phyloP scores from a whole-genome alignment of 2,329 filamentous ascomycete species.

The Diaporthe longicolla region DNA sequence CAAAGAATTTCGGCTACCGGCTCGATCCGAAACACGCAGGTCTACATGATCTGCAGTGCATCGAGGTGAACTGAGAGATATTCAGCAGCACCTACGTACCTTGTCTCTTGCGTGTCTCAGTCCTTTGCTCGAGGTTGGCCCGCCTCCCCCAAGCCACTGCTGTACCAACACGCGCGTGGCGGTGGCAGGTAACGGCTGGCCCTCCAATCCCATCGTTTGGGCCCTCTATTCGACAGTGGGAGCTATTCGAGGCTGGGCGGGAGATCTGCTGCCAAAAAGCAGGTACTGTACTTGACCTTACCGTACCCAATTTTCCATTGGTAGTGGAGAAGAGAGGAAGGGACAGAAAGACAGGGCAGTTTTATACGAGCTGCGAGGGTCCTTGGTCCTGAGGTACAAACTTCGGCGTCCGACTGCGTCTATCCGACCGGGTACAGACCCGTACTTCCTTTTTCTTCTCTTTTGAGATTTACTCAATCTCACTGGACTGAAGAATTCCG shows the following conservation, averaged over 20 bases:
- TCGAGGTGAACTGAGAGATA: neutral
- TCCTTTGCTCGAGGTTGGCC: constrained; percentile 23
- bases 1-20: constrained; percentile 12
- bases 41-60: constrained; percentile 24
- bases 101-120: constrained; percentile 25
- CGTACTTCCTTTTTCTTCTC: constrained; percentile 21
- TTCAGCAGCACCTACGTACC: neutral
- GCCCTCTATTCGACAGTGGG: neutral
- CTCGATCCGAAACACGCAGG: constrained; percentile 30
- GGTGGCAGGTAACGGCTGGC: constrained; percentile 27
- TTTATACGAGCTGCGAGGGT: constrained; percentile 18
- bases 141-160: neutral
- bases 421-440: neutral
- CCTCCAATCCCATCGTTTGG: constrained; percentile 1
- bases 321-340: neutral
- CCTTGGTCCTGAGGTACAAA: neutral
- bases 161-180: constrained; percentile 32
- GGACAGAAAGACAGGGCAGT: too few species aligned
- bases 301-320: neutral
- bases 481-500: neutral
- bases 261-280: neutral
- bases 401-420: constrained; percentile 20
- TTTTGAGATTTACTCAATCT: neutral
- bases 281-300: neutral
- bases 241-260: neutral